Evolutionary conservation across 306 rosid genomes (phyloP), one percentile per base, ranked within the genome.

Genomic region (Macrotyloma uniflorum): DNA sequence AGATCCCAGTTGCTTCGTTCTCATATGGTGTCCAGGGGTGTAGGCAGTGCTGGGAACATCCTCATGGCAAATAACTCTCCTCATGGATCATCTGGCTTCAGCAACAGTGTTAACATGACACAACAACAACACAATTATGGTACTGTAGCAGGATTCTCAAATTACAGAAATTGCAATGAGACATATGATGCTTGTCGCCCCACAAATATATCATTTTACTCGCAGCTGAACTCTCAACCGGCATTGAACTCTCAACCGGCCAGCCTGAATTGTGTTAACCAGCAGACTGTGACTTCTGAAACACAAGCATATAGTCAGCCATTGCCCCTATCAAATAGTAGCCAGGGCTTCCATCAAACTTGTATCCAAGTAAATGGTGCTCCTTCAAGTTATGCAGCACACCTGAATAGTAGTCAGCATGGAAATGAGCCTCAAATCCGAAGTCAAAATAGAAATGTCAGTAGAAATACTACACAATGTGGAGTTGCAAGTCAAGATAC

Each of bases 321-420:
- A 24, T 74, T 83, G 54, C 23, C 76, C 78, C 83, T 43, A 30
- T 47, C 72, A 59, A 75, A 70, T 50, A 49, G n/a, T 53, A 35
- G 72, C 51, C 81, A 75, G 28, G 40, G 47, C 83, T 18, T 79
- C 63, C 57, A 14, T 49, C 87, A 78, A 64, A 20, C 47, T 45
- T 83, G 78, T 71, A 69, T 65, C 81, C 90, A 53, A 26, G 83
- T 80, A 80, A 80, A 55, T 59, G 58, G 57, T 51, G 86, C 51
- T 38, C 74, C 45, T 43, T 32, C 55, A 22, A 57, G 75, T 87
- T 79, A 62, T 67, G 79, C 15, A 23, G 75, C 75, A 5, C 38
- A 50, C 74, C 73, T 32, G 42, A 62, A 71, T 51, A 20, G 61
- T 61, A 36, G 22, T 71, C 86, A 68, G 45, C 77, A 69, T 7